Conservation (phyloP, 257 asterid species). For the Solanum lignicaule region DNA sequence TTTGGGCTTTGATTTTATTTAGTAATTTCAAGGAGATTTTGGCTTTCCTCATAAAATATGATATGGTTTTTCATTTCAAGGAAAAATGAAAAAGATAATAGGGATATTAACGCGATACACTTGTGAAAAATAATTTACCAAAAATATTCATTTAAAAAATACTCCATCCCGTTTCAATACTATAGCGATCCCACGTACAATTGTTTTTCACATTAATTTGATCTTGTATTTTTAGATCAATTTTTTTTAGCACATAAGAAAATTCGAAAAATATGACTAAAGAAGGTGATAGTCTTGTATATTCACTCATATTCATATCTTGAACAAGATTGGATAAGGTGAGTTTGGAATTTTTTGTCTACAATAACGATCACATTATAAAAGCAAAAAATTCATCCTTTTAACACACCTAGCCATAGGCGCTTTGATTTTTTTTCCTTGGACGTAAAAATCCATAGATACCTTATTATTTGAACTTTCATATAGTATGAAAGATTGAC, state of each 20-base stretch:
- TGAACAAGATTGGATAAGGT: not conserved
- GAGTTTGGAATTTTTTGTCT: not conserved
- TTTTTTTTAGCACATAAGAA: not conserved
- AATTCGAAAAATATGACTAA: not conserved
- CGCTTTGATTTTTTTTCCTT: not conserved
- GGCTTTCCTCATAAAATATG: not conserved
- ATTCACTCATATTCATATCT: not conserved
- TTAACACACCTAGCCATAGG: not conserved
- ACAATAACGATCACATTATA: not conserved
- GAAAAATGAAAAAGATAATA: too few relatives aligned
- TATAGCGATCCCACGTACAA: not conserved
- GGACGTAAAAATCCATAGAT: not conserved
- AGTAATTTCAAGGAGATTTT: not conserved
- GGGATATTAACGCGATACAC: too few relatives aligned
- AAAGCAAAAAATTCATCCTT: not conserved
- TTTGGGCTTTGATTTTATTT: not conserved
- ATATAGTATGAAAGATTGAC: not conserved
- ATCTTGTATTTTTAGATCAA: not conserved
- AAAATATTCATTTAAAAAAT: too few relatives aligned
- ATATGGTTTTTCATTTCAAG: too few relatives aligned
- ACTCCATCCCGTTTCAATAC: not conserved
- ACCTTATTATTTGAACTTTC: not conserved
- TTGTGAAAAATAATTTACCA: too few relatives aligned
- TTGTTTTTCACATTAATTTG: not conserved
- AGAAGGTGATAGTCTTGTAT: not conserved